A percentile compares a stretch with the other conserved stretches of the same genome.
Conservation (phyloP, 2,329 filamentous ascomycete species). For the Dothistroma pini region DNA sequence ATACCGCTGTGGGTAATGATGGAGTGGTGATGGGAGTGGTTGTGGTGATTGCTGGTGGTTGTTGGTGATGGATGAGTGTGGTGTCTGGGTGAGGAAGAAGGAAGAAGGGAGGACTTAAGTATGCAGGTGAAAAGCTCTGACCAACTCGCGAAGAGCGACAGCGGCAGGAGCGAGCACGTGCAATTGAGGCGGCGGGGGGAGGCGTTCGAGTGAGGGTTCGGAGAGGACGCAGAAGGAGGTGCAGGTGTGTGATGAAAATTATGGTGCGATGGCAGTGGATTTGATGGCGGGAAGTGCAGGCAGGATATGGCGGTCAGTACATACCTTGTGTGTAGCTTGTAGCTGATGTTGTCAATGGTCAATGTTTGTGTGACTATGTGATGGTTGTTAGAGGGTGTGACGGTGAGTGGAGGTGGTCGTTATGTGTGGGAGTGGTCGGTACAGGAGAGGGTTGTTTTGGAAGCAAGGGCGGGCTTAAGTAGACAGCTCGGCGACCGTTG, state of each 20-base stretch:
- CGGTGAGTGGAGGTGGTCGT: constrained; percentile 2
- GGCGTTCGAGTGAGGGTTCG: neutral
- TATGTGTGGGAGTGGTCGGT: neutral
- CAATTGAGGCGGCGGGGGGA: neutral
- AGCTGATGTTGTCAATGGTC: constrained; percentile 4
- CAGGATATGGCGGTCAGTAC: neutral
- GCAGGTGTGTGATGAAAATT: neutral
- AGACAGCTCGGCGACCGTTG: neutral
- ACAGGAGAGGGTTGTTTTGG: neutral
- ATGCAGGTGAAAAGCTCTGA: neutral
- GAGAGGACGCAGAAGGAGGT: neutral
- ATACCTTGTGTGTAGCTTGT: constrained; percentile 9
- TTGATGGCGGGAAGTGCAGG: neutral
- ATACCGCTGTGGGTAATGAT: constrained; percentile 2
- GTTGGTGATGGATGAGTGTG: neutral
- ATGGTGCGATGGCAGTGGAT: neutral
- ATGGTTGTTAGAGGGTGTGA: constrained; percentile 3
- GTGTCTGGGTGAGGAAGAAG: constrained; percentile 1
- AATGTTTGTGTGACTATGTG: constrained; percentile 1
- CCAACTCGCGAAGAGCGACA: neutral
- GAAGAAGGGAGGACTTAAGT: constrained; percentile 4
- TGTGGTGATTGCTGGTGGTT: constrained; percentile 4
- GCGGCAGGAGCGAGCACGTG: neutral
- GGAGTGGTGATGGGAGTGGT: neutral
- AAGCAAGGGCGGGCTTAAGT: constrained; percentile 2